Evolutionary conservation across 495 filamentous ascomycete species (phyloP), one percentile per base, ranked within the genome.

Genomic region (Daldinia caldariorum): DNA sequence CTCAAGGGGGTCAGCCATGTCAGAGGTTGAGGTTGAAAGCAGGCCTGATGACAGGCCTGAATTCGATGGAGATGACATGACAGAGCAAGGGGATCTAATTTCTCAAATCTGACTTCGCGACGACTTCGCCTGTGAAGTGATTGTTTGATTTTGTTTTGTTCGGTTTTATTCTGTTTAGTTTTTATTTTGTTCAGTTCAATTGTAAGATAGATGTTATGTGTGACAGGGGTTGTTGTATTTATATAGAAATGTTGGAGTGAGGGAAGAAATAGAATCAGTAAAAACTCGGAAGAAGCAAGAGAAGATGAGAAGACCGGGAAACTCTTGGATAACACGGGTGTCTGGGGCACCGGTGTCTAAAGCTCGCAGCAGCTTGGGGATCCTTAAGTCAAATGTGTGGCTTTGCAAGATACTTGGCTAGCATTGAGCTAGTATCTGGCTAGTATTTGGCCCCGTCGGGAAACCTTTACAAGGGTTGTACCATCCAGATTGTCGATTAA

Each of bases 311-410:
- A 12, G 70, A 72, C 65, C 57, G 73, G 76, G 74, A 75, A 66
- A 65, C 77, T 76, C 26, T 76, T 76, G 74, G 71, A 69, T 73
- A 70, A 72, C 71, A 74, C 74, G 75, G 77, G 63, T 78, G 76
- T 70, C 69, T 74, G 69, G 71, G 56, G 56, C 16, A 37, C 57
- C n/a, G 55, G 26, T 58, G 51, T 32, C 31, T 32, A 54, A 38
- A 55, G 35, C 16, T 26, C 3, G 26, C 26, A 59, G 43, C 50
- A 61, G 41, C 58, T 66, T 58, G 58, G 69, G 14, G 4, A 59
- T 49, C 63, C 63, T 38, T 39, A 12, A 38, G 32, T 47, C 54
- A 58, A 31, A 20, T 71, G 54, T 64, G 74, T 70, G 58, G 63
- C 72, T 78, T 72, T 77, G 75, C 67, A 63, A 45, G 53, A 3